phyloP scores from a whole-genome alignment of 352 stramenopile species.

The Phytophthora hibernalis region DNA sequence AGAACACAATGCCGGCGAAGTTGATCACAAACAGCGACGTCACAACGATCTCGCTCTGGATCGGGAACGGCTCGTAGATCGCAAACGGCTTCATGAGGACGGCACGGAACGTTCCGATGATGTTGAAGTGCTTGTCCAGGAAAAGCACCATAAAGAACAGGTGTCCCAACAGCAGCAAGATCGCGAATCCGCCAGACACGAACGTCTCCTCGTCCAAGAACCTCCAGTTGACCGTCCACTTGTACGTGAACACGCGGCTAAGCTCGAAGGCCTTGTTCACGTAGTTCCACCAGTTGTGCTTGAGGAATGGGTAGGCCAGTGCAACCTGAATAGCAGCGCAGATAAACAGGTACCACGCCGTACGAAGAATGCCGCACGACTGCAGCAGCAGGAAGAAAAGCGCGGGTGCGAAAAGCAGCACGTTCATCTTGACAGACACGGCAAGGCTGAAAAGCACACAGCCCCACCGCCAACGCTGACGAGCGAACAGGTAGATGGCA shows the following conservation, averaged over 20 bases:
- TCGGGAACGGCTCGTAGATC: slow-evolving; percentile 82
- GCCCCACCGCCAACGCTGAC: slow-evolving; percentile 86
- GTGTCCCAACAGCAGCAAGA: slow-evolving; percentile 65
- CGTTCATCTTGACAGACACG: slow-evolving; percentile 99
- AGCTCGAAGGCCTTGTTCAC: slow-evolving; percentile 98
- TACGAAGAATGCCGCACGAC: slow-evolving; percentile 79
- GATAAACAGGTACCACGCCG: slow-evolving; percentile 89
- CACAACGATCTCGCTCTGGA: slow-evolving; percentile 85
- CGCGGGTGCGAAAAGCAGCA: slow-evolving; percentile 97
- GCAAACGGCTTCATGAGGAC: slow-evolving; percentile 76
- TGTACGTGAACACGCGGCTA: slow-evolving; percentile 97
- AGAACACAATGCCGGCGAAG: slow-evolving; percentile 97
- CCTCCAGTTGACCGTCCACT: slow-evolving; percentile 99
- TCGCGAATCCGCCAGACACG: slow-evolving; percentile 70
- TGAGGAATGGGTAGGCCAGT: slow-evolving; percentile 95
- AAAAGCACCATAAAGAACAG: slow-evolving; percentile 79
- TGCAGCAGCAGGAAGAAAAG: slow-evolving; percentile 97
- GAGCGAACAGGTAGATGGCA: slow-evolving; percentile 89
- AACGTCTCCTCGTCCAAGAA: slow-evolving; percentile 85
- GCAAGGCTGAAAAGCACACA: slow-evolving; percentile 96
- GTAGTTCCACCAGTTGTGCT: slow-evolving; percentile 95
- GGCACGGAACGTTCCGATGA: slow-evolving; percentile 75
- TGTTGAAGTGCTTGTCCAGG: slow-evolving; percentile 85
- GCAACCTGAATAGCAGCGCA: slow-evolving; percentile 92
- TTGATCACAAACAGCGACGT: slow-evolving; percentile 93